Percentiles rank a stretch among this genome's conserved stretches.
These are phyloP conservation scores for Triangularia setosa DNA, from an alignment of 2,329 filamentous ascomycete species.

Conservation along the genomic window DNA sequence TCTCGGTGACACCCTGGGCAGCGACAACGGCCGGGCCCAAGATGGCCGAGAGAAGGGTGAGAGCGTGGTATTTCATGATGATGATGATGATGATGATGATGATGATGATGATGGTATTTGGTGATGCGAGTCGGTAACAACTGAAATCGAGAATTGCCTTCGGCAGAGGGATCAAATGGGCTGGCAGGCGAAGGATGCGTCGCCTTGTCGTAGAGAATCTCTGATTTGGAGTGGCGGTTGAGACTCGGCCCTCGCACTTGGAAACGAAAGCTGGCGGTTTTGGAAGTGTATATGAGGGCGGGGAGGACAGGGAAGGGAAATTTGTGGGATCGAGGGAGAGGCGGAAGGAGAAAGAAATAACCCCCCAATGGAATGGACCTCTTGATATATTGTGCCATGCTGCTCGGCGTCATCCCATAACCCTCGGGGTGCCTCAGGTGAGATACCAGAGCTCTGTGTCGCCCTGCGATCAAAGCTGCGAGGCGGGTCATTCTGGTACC, in stretches of 20 bases:
- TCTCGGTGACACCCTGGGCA: slow-evolving; percentile 39
- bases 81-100: no score
- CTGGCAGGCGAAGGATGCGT: not conserved
- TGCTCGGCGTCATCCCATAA: slow-evolving; percentile 4
- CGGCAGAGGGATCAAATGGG: not conserved
- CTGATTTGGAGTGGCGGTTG: not conserved
- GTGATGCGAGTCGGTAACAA: not conserved
- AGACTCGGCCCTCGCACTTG: not conserved
- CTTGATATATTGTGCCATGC: not conserved
- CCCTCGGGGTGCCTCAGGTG: not conserved
- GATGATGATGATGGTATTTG: not conserved
- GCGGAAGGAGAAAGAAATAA: not conserved
- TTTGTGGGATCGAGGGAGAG: not conserved
- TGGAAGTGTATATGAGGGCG: not conserved
- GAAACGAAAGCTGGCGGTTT: not conserved
- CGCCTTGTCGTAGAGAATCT: not conserved
- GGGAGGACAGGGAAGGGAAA: no score
- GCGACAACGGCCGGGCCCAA: slow-evolving; percentile 38
- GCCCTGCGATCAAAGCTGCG: not conserved
- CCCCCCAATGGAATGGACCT: slow-evolving; percentile 1
- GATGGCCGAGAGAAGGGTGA: slow-evolving; percentile 39
- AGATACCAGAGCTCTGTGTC: not conserved
- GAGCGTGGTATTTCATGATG: slow-evolving; percentile 34
- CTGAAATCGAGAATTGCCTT: not conserved
- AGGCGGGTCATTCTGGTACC: not conserved